phyloP scores from a whole-genome alignment of 495 filamentous ascomycete species.

The Apodospora peruviana region DNA sequence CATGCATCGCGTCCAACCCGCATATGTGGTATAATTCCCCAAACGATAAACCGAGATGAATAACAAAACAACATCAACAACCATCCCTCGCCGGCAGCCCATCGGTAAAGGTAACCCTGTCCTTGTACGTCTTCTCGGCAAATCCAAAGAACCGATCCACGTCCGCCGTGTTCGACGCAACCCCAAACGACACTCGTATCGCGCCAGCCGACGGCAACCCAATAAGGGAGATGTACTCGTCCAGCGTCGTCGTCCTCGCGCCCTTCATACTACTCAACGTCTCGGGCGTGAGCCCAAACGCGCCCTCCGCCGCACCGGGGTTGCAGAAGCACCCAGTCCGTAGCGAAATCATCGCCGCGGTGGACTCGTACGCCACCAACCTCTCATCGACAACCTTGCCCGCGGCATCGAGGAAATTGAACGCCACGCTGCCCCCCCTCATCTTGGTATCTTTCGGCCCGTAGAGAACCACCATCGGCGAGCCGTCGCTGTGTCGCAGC shows the following conservation, averaged over 20 bases:
- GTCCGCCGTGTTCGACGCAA: constrained; percentile 22
- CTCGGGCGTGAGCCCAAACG: constrained; percentile 9
- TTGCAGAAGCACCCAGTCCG: constrained; percentile 60
- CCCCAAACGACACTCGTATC: constrained; percentile 27
- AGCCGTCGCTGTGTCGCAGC: constrained; percentile 46
- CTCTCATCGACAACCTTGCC: constrained; percentile 49
- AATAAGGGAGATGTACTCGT: constrained; percentile 10
- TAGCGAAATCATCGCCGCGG: constrained; percentile 43
- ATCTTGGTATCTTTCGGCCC: constrained; percentile 39
- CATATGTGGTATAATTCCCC: too few relatives aligned
- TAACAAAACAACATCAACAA: too few relatives aligned
- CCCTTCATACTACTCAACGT: constrained; percentile 5
- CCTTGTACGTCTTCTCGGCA: constrained; percentile 26
- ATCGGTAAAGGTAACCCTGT: constrained; percentile 48
- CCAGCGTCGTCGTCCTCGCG: constrained; percentile 7
- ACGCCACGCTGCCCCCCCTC: constrained; percentile 53
- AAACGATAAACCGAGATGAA: too few relatives aligned
- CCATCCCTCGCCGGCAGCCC: too few relatives aligned
- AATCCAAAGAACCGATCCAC: constrained; percentile 26
- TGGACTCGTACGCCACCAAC: constrained; percentile 36
- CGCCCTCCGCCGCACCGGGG: constrained; percentile 42
- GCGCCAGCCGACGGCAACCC: constrained; percentile 21
- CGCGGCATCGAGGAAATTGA: constrained; percentile 45
- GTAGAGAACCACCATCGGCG: constrained; percentile 45
- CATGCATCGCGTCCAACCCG: too few relatives aligned